A percentile compares a stretch with the other conserved stretches of the same genome.
These are phyloP conservation scores for Vigna nakashimae DNA, from an alignment of 306 rosid species.

Conservation along the genomic window DNA sequence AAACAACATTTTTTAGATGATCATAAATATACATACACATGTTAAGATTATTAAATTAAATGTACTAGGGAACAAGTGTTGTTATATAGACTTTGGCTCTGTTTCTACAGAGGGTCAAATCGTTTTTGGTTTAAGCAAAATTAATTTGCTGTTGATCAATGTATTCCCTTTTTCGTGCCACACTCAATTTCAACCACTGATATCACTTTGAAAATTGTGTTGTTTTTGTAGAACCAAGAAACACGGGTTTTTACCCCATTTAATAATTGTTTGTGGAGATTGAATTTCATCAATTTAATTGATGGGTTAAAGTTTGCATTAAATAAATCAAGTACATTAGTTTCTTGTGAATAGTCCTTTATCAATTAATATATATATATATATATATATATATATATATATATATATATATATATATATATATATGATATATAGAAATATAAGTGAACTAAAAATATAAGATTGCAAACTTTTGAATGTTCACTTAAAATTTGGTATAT, in stretches of 20 bases:
- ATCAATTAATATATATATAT: too few species aligned
- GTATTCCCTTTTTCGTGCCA: neutral
- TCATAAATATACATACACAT: neutral
- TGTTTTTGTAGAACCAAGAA: neutral
- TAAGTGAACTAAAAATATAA: too few species aligned
- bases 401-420: too few species aligned
- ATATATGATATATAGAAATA: too few species aligned
- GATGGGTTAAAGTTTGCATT: neutral
- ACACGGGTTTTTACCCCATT: neutral
- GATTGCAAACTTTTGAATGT: too few species aligned
- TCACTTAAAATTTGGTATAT: too few species aligned
- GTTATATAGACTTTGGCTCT: neutral
- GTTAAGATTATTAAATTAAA: neutral
- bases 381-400: too few species aligned
- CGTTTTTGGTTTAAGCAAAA: neutral
- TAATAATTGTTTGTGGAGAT: neutral
- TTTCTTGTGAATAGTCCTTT: too few species aligned
- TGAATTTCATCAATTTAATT: neutral
- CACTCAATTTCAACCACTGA: neutral
- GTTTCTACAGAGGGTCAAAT: neutral
- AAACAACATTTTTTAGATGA: slow-evolving; percentile 31
- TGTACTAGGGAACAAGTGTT: neutral
- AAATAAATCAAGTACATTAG: too few species aligned
- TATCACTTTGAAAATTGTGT: neutral
- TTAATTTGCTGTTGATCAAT: neutral